phyloP scores from a whole-genome alignment of 495 filamentous ascomycete species.

The Penicillium cinerascens region DNA sequence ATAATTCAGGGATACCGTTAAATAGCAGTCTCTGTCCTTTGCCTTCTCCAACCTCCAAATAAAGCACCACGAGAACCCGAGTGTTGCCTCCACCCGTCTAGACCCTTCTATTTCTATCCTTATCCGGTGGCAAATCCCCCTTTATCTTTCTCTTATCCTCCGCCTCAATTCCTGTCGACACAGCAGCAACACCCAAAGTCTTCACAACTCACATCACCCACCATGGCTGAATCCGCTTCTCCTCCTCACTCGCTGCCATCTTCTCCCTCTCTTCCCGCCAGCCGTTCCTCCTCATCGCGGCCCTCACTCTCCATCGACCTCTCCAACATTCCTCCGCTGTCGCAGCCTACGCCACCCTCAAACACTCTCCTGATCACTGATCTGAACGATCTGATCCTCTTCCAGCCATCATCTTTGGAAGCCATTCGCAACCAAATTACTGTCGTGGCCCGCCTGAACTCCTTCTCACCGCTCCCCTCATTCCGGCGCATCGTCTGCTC shows the following conservation, averaged over 20 bases:
- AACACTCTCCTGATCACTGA: constrained; percentile 94
- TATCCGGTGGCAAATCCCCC: constrained; percentile 18
- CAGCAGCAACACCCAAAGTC: neutral
- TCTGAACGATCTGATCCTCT: constrained; percentile 72
- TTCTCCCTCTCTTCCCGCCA: constrained; percentile 35
- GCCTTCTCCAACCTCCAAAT: neutral
- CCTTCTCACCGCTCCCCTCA: constrained; percentile 88
- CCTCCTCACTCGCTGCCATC: constrained; percentile 24
- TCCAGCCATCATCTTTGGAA: constrained; percentile 71
- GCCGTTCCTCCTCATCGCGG: constrained; percentile 39
- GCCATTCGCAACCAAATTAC: constrained; percentile 70
- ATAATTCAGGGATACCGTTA: neutral
- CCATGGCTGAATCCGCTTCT: constrained; percentile 26
- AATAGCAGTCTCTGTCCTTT: neutral
- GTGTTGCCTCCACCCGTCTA: constrained; percentile 7
- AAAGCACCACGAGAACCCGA: neutral
- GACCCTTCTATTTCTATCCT: constrained; percentile 7
- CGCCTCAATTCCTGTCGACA: neutral
- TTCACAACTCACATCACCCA: neutral
- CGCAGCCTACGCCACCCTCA: constrained; percentile 75
- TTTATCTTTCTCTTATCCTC: constrained; percentile 15
- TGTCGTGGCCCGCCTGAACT: constrained; percentile 66
- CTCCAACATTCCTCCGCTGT: constrained; percentile 70
- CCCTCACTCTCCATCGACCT: constrained; percentile 78
- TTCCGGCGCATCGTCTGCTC: constrained; percentile 90